These are phyloP conservation scores for Tolypocladium ovalisporum DNA, from an alignment of 2,329 filamentous ascomycete genomes.

Conservation along the genomic window DNA sequence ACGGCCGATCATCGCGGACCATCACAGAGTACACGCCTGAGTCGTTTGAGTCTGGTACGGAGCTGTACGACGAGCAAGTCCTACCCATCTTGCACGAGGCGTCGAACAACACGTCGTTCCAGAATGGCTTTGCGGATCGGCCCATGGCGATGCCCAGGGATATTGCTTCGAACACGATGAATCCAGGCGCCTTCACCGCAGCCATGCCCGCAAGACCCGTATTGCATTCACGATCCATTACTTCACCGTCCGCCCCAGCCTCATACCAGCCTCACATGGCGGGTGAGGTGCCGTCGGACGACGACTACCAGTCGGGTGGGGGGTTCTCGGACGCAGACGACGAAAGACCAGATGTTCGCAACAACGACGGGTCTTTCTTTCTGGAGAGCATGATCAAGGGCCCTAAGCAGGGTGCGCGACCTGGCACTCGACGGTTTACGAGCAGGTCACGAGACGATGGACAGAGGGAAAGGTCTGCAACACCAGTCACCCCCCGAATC, in stretches of 20 bases:
- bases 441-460: conserved; percentile 23
- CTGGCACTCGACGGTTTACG: conserved; percentile 18
- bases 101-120: conserved; percentile 69
- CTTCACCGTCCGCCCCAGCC: conserved; percentile 58
- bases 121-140: conserved; percentile 77
- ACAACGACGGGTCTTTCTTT: conserved; percentile 39
- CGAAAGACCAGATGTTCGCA: conserved; percentile 30
- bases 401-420: conserved; percentile 43
- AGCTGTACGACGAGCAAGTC: conserved; percentile 87
- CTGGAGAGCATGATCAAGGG: conserved; percentile 52
- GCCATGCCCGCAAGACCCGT: conserved; percentile 44
- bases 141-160: conserved; percentile 50
- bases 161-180: conserved; percentile 50
- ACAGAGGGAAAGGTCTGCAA: conserved; percentile 20
- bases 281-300: conserved; percentile 58
- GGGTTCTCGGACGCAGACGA: conserved; percentile 71
- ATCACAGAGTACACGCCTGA: conserved; percentile 55
- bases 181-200: conserved; percentile 45
- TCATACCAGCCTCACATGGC: conserved; percentile 43
- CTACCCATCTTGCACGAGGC: conserved; percentile 83
- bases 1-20: conserved; percentile 50
- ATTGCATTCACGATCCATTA: conserved; percentile 73
- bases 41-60: conserved; percentile 62
- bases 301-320: conserved; percentile 63
- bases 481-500: conserved; percentile 31